A percentile compares a stretch with the other conserved stretches of the same genome.
These are phyloP conservation scores for Pochonia chlamydosporia DNA, from an alignment of 2,329 filamentous ascomycete species.

Conservation along the genomic window DNA sequence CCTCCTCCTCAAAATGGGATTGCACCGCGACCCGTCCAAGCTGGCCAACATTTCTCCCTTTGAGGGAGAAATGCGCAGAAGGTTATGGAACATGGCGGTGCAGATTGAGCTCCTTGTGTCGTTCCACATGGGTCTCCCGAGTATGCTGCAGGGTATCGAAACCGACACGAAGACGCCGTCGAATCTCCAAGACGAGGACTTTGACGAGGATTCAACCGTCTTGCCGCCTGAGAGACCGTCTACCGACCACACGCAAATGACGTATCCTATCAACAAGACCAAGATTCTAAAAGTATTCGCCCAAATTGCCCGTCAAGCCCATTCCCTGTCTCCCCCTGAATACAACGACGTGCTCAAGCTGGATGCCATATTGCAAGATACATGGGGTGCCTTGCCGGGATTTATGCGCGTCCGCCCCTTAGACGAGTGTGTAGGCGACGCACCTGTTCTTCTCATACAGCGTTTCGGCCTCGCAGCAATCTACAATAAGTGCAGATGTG, in stretches of 20 bases:
- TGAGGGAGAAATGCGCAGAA: constrained; percentile 48
- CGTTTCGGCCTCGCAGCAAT: constrained; percentile 46
- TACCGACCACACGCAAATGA: constrained; percentile 54
- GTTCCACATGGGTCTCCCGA: constrained; percentile 63
- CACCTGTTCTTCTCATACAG: constrained; percentile 42
- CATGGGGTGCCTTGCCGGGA: constrained; percentile 38
- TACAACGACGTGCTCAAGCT: constrained; percentile 45
- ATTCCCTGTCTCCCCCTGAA: constrained; percentile 39
- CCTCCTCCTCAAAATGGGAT: constrained; percentile 52
- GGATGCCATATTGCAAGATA: constrained; percentile 38
- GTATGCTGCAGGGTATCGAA: constrained; percentile 58
- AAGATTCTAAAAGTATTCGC: constrained; percentile 42
- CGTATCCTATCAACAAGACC: constrained; percentile 48
- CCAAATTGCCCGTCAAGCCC: constrained; percentile 43
- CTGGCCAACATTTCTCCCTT: constrained; percentile 45
- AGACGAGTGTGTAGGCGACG: constrained; percentile 43
- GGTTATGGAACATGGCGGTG: constrained; percentile 46
- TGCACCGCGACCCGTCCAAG: constrained; percentile 50
- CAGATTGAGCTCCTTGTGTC: constrained; percentile 60
- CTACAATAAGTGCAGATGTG: constrained; percentile 49
- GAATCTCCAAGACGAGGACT: constrained; percentile 62
- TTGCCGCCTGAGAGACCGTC: constrained; percentile 51
- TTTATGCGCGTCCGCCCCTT: constrained; percentile 44
- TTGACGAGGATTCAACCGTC: constrained; percentile 46
- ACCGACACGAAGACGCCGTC: constrained; percentile 55